Conservation (phyloP, 1,284 basidiomycete genomes). For the Ustilago crameri region DNA sequence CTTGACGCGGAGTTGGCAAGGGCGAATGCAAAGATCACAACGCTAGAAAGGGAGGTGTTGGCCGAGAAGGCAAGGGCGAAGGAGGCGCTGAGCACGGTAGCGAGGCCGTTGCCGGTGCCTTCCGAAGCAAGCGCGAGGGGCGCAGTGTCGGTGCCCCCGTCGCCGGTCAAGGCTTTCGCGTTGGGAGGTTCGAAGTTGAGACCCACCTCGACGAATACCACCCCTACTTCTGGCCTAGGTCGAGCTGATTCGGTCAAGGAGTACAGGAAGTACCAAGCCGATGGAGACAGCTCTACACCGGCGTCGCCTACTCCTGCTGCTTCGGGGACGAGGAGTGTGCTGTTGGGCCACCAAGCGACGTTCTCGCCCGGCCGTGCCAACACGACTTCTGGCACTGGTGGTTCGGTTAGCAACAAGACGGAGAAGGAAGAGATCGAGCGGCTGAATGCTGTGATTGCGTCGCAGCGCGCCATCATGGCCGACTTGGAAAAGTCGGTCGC, state of each 20-base stretch:
- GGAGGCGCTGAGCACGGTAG: constrained; percentile 18
- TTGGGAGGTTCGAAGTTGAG: constrained; percentile 20
- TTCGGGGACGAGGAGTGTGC: constrained; percentile 18
- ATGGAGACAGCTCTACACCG: neutral
- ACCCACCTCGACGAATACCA: neutral
- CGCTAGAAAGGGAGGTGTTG: constrained; percentile 35
- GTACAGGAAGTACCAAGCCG: constrained; percentile 38
- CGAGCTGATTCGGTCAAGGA: constrained; percentile 58
- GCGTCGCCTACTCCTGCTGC: constrained; percentile 14
- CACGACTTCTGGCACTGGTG: neutral
- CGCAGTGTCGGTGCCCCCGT: constrained; percentile 24
- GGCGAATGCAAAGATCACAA: constrained; percentile 15
- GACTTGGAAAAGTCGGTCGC: constrained; percentile 59
- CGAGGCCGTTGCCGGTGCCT: constrained; percentile 30
- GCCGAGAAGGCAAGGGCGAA: constrained; percentile 14
- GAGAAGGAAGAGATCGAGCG: constrained; percentile 60
- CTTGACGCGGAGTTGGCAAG: constrained; percentile 20
- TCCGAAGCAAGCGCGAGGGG: neutral
- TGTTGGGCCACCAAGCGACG: constrained; percentile 14
- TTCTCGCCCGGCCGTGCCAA: constrained; percentile 4
- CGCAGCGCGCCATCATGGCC: constrained; percentile 58
- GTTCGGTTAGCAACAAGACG: constrained; percentile 4
- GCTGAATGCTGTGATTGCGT: constrained; percentile 55
- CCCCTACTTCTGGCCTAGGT: constrained; percentile 10
- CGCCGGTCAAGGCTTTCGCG: constrained; percentile 25